These are phyloP conservation scores for Mucor velutinosus DNA, from an alignment of 371 early-diverging fungal genomes.

Conservation along the genomic window DNA sequence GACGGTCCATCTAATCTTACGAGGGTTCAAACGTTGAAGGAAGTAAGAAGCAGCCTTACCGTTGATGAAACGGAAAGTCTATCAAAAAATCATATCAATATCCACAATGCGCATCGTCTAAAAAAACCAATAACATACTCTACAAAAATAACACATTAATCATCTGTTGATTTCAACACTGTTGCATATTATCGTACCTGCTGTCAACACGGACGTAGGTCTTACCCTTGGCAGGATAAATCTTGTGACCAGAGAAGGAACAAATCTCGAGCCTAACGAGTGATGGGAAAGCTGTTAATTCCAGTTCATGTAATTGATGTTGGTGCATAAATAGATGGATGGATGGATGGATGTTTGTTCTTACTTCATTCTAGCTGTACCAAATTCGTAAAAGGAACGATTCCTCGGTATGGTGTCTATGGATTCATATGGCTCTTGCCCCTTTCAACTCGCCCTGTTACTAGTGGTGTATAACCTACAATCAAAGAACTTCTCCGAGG, in stretches of 20 bases:
- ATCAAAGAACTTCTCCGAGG: background rate
- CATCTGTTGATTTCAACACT: background rate
- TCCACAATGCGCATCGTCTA: background rate
- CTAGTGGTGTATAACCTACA: background rate
- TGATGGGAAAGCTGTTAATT: background rate
- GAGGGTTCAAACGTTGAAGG: conserved; percentile 93
- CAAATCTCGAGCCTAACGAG: conserved; percentile 82
- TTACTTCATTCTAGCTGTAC: conserved; percentile 22
- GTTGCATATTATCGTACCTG: conserved; percentile 48
- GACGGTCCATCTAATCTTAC: conserved; percentile 96
- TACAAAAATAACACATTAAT: conserved; percentile 3
- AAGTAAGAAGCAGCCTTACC: conserved; percentile 95
- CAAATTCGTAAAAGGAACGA: conserved; percentile 20
- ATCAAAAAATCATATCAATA: conserved; percentile 6
- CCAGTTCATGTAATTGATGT: background rate
- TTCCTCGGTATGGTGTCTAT: background rate
- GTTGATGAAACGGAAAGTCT: conserved; percentile 95
- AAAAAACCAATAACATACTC: conserved; percentile 20
- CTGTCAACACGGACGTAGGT: conserved; percentile 90
- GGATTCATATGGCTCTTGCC: conserved; percentile 2
- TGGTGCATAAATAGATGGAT: background rate
- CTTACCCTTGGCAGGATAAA: conserved; percentile 98
- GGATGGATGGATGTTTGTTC: conserved; percentile 15
- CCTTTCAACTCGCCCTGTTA: background rate
- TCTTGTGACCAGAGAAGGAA: conserved; percentile 97